Conservation (phyloP, 805 yeast species). For the Suhomyces canberraensis region DNA sequence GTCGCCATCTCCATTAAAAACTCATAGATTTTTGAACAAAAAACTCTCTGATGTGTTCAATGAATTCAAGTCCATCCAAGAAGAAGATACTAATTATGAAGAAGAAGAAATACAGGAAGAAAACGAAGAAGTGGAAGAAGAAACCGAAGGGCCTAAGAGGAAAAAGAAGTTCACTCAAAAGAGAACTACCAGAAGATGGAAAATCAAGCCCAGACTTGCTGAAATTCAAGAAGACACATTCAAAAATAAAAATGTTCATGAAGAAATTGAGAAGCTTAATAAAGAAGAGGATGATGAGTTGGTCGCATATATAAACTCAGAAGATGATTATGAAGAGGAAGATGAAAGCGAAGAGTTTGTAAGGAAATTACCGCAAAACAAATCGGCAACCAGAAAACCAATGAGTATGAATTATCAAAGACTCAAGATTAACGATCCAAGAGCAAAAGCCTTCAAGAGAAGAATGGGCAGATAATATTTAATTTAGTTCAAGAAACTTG, state of each 20-base stretch:
- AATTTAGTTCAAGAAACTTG: neutral
- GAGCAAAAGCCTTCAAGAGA: constrained; percentile 39
- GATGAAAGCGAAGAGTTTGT: constrained; percentile 16
- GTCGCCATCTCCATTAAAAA: constrained; percentile 47
- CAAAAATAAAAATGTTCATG: constrained; percentile 40
- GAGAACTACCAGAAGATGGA: constrained; percentile 50
- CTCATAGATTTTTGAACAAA: constrained; percentile 27
- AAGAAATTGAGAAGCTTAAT: constrained; percentile 34
- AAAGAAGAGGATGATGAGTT: constrained; percentile 24
- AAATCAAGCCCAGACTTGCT: constrained; percentile 39
- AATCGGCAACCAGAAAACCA: constrained; percentile 22
- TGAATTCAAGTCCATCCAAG: constrained; percentile 40
- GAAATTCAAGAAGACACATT: constrained; percentile 25
- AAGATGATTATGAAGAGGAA: constrained; percentile 14
- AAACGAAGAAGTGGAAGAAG: neutral
- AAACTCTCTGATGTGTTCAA: constrained; percentile 45
- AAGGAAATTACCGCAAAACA: constrained; percentile 18
- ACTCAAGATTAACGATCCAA: constrained; percentile 48
- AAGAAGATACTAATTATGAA: constrained; percentile 11
- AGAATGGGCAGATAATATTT: constrained; percentile 22
- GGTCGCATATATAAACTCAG: constrained; percentile 19
- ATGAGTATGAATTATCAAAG: constrained; percentile 51
- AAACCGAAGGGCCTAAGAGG: neutral
- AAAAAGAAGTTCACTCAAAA: constrained; percentile 46
- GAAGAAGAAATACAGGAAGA: constrained; percentile 7